Conservation (phyloP, 805 yeast genomes). For the Komagataella phaffii region DNA sequence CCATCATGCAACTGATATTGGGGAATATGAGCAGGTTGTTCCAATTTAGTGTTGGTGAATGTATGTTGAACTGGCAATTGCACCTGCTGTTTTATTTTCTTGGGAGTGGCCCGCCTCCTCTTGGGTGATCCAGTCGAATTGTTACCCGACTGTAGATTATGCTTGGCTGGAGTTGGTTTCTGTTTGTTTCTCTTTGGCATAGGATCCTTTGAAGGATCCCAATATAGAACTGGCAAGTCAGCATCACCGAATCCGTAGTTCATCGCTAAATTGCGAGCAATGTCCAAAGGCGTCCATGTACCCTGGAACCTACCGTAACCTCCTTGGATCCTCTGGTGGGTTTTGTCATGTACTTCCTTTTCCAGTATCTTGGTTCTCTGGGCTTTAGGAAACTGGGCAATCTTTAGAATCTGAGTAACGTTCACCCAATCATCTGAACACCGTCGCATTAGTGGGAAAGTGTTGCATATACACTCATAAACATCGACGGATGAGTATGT, state of each 20-base stretch:
- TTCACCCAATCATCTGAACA: slow-evolving; percentile 89
- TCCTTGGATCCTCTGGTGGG: slow-evolving; percentile 71
- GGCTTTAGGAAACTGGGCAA: slow-evolving; percentile 69
- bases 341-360: slow-evolving; percentile 51
- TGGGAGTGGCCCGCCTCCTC: not conserved
- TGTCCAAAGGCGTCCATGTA: slow-evolving; percentile 67
- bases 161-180: slow-evolving; percentile 3
- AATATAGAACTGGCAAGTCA: slow-evolving; percentile 40
- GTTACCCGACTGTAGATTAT: not conserved
- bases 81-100: not conserved
- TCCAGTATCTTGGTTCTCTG: slow-evolving; percentile 67
- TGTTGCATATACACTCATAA: slow-evolving; percentile 44
- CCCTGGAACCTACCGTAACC: slow-evolving; percentile 82
- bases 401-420: slow-evolving; percentile 70
- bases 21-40: not conserved
- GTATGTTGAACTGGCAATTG: not conserved
- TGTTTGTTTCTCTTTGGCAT: slow-evolving; percentile 25
- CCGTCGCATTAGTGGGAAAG: slow-evolving; percentile 79
- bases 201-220: slow-evolving; percentile 33
- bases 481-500: slow-evolving; percentile 36
- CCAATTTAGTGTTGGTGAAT: not conserved
- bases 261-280: slow-evolving; percentile 45
- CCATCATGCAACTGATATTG: slow-evolving; percentile 1
- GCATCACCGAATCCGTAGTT: slow-evolving; percentile 36
- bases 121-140: not conserved